A percentile compares a stretch with the other conserved stretches of the same genome.
These are phyloP conservation scores for Nicotiana tabacum DNA, from an alignment of 257 asterid species.

Conservation along the genomic window DNA sequence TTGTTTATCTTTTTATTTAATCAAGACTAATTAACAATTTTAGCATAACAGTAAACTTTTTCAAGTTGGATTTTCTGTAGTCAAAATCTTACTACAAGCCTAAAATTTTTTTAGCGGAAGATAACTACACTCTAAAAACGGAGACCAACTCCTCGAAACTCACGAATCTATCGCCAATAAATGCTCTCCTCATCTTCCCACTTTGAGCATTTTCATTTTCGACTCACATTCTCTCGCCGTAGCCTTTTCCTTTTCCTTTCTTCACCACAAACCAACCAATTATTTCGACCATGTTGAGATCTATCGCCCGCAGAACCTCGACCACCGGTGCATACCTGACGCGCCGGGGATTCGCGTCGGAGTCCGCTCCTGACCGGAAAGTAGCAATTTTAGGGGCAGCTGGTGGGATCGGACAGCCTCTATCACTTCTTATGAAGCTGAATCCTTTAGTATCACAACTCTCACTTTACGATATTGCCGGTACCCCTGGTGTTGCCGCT, in stretches of 20 bases:
- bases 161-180: background rate
- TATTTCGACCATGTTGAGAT: constrained; percentile 43
- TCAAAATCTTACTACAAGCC: background rate
- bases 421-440: constrained; percentile 64
- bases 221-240: background rate
- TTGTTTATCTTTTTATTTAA: no score
- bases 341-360: constrained; percentile 47
- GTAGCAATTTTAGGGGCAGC: constrained; percentile 64
- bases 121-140: background rate
- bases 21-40: no score
- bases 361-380: constrained; percentile 47
- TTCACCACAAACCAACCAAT: constrained; percentile 4
- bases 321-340: background rate
- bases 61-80: no score
- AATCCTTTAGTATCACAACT: constrained; percentile 61
- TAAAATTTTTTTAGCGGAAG: background rate
- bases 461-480: constrained; percentile 70
- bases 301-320: constrained; percentile 27
- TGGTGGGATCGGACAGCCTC: constrained; percentile 67
- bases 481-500: constrained; percentile 76
- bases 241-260: background rate
- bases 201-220: background rate
- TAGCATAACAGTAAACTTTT: no score
- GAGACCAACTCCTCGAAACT: background rate
- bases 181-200: background rate